A percentile compares a stretch with the other conserved stretches of the same genome.
These are phyloP conservation scores for Gynostemma pentaphyllum DNA, from an alignment of 306 rosid species.

Conservation along the genomic window DNA sequence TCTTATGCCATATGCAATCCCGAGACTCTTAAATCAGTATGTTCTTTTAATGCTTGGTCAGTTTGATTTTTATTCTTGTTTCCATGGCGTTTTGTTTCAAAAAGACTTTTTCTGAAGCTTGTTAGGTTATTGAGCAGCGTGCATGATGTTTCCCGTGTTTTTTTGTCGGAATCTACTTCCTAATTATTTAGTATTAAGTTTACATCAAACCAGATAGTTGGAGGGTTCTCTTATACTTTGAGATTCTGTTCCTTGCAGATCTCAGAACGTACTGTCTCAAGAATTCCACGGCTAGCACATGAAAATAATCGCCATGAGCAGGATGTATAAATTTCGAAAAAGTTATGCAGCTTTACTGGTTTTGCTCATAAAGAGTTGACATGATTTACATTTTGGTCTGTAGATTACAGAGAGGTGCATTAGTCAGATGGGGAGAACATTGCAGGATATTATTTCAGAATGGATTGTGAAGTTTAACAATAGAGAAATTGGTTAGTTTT, in stretches of 20 bases:
- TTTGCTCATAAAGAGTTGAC: constrained; percentile 8
- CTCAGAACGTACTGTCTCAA: constrained; percentile 38
- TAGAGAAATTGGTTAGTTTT: constrained; percentile 48
- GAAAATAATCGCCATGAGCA: constrained; percentile 79
- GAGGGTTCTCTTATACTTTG: background rate
- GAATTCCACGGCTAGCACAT: constrained; percentile 53
- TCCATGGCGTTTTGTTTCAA: background rate
- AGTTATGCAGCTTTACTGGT: background rate
- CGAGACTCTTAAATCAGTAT: constrained; percentile 61
- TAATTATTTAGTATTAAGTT: background rate
- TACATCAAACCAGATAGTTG: background rate
- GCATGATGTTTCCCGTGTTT: background rate
- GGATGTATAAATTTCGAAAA: constrained; percentile 23
- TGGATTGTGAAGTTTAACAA: constrained; percentile 53
- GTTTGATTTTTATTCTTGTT: background rate
- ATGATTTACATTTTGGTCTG: constrained; percentile 4
- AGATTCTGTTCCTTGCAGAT: constrained; percentile 34
- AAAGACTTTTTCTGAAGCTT: background rate
- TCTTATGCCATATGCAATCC: constrained; percentile 45
- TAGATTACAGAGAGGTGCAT: constrained; percentile 76
- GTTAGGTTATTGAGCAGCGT: background rate
- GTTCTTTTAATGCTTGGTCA: constrained; percentile 14
- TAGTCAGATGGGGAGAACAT: constrained; percentile 67
- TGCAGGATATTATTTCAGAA: constrained; percentile 68
- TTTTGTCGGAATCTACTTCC: too few species aligned